phyloP scores from a whole-genome alignment of 2,329 filamentous ascomycete genomes.

The Fusarium vanettenii region DNA sequence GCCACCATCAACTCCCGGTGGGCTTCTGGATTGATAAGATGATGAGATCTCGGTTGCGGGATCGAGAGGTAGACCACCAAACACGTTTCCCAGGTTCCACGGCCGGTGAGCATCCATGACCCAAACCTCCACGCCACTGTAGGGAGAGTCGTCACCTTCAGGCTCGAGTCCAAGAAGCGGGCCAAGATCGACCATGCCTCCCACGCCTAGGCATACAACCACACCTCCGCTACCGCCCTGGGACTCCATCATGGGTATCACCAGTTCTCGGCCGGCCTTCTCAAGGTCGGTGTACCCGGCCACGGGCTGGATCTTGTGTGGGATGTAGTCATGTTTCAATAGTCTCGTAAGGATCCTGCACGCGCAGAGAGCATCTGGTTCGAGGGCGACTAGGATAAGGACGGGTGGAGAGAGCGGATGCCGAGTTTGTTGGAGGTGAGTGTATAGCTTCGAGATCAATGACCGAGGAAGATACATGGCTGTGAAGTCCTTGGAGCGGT shows the following conservation, averaged over 20 bases:
- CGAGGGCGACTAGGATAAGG: conserved; percentile 90
- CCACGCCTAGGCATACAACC: conserved; percentile 92
- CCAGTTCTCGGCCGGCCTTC: conserved; percentile 80
- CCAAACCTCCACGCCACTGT: conserved; percentile 94
- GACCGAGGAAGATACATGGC: conserved; percentile 94
- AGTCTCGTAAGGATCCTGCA: conserved; percentile 92
- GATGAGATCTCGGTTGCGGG: conserved; percentile 60
- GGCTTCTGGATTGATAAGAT: conserved; percentile 64
- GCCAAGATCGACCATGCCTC: conserved; percentile 89
- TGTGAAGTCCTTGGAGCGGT: conserved; percentile 17
- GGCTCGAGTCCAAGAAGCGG: conserved; percentile 77
- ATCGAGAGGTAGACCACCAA: conserved; percentile 76
- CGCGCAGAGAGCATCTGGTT: conserved; percentile 94
- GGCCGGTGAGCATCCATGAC: conserved; percentile 90
- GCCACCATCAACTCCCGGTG: conserved; percentile 77
- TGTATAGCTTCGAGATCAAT: conserved; percentile 91
- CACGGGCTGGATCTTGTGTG: conserved; percentile 96
- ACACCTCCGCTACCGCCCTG: conserved; percentile 88
- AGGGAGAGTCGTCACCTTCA: conserved; percentile 73
- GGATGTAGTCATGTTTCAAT: conserved; percentile 97
- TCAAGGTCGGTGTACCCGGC: conserved; percentile 91
- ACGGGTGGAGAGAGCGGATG: conserved; percentile 93
- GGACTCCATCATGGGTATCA: conserved; percentile 86
- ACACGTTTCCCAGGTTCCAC: conserved; percentile 95
- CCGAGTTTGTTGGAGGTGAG: conserved; percentile 85